Conservation (phyloP, 257 asterid species). For the Nicotiana obtusifolia region DNA sequence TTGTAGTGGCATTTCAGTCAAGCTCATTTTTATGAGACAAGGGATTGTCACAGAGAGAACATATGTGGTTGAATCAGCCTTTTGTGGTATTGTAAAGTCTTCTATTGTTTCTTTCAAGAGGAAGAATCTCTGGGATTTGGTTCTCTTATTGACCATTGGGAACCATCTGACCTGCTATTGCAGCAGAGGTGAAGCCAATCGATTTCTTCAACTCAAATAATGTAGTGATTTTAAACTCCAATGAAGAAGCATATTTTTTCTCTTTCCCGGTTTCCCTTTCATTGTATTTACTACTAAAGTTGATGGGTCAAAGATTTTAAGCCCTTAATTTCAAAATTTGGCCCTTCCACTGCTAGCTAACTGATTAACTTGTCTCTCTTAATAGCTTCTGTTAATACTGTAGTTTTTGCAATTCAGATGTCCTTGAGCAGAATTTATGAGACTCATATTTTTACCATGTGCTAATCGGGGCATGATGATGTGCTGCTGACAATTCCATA, state of each 20-base stretch:
- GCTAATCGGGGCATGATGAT: background rate
- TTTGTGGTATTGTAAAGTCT: background rate
- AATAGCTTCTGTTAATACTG: background rate
- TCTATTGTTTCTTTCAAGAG: background rate
- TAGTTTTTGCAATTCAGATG: background rate
- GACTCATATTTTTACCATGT: background rate
- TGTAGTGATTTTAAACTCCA: background rate
- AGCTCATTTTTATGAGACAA: slow-evolving; percentile 4
- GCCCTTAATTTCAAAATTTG: background rate
- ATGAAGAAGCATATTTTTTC: background rate
- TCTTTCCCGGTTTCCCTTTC: background rate
- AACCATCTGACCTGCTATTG: background rate
- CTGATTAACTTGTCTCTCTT: slow-evolving; percentile 4
- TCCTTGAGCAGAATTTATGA: background rate
- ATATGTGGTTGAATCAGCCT: slow-evolving; percentile 6
- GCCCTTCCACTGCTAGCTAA: background rate
- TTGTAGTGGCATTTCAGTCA: slow-evolving; percentile 3
- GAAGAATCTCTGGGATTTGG: slow-evolving; percentile 2
- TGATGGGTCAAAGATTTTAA: slow-evolving; percentile 1
- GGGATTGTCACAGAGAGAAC: no score
- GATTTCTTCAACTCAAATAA: background rate
- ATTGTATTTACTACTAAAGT: background rate
- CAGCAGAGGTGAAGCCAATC: background rate
- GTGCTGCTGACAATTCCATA: background rate
- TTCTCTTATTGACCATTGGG: background rate